Base-by-base conservation (phyloP, 495 filamentous ascomycete species). In the Penicillium cinerascens region DNA sequence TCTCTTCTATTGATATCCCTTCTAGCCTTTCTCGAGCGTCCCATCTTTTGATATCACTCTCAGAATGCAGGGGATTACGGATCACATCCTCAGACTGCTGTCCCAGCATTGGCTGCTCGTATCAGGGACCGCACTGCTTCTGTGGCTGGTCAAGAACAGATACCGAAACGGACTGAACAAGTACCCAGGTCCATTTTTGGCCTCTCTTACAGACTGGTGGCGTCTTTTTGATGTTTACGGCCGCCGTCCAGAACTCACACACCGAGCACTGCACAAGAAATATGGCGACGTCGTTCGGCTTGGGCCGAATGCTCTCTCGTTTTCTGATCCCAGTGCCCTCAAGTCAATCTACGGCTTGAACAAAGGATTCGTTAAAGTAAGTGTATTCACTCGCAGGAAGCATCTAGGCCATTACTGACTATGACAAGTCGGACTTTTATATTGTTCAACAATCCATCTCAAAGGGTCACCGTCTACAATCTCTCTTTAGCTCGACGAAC, bases 321-420 rank as follows among this genome's bases (percentile, higher is more conserved):
- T 90, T 55, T 74, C 80, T 4, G 79, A 88, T 56, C 85, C 87
- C 0, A 75, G 76, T 44, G 82, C 85, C 11, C 68, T 90, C 42
- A 88, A 86, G 61, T 74, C 75, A 7, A 92, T 93, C 23, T 93
- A 92, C 60, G 86, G 89, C 1, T 73, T 91, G 49, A 90, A 90
- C 60, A 91, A 90, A 66, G 87, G 87, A n/a, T 89, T 89, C 62
- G 73, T 71, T 49, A 92, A 92, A 78, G 85, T 88, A 52, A 40
- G 66, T 35, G 25, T 3, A 7, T 18, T 20, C 20, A 33, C 7
- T 26, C n/a, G 18, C 9, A 25, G 37, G 18, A 33, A 13, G 9
- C 4, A 10, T 33, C 52, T 7, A 58, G 0, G 27, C 27, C 15
- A 10, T 8, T 49, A 23, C 35, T 54, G 15, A 53, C 13, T 26